Percentiles rank a stretch among this genome's conserved stretches.
phyloP scores from a whole-genome alignment of 345 rosid genomes.

The Rhizophora apiculata region DNA sequence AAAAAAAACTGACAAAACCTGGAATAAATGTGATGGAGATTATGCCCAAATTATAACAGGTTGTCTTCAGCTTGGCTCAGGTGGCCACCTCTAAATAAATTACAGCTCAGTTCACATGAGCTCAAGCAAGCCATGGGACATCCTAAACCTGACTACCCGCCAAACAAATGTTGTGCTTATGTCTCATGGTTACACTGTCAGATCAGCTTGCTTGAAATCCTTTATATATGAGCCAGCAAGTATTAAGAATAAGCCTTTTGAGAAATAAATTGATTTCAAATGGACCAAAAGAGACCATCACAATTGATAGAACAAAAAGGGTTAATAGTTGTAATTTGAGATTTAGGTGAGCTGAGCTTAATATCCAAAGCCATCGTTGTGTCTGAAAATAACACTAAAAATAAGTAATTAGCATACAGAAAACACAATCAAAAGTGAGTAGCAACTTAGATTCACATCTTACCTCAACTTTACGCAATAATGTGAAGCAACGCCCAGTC shows the following conservation, averaged over 20 bases:
- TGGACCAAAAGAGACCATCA: background rate
- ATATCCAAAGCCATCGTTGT: background rate
- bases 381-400: background rate
- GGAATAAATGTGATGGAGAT: too few species aligned
- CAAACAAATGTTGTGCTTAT: too few species aligned
- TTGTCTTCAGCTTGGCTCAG: background rate
- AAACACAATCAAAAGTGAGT: background rate
- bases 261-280: background rate
- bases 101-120: background rate
- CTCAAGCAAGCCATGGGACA: background rate
- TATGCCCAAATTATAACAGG: background rate
- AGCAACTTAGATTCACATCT: background rate
- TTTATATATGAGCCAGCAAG: background rate
- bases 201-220: background rate
- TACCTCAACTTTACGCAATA: constrained; percentile 71
- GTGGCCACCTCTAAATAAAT: background rate
- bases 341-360: background rate
- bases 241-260: too few species aligned
- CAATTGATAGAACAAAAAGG: background rate
- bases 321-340: background rate
- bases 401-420: background rate
- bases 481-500: constrained; percentile 81
- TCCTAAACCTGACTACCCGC: background rate
- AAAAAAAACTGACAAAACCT: too few species aligned
- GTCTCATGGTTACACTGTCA: background rate